These are phyloP conservation scores for Leptographium wingfieldii DNA, from an alignment of 2,329 filamentous ascomycete genomes.

Conservation along the genomic window DNA sequence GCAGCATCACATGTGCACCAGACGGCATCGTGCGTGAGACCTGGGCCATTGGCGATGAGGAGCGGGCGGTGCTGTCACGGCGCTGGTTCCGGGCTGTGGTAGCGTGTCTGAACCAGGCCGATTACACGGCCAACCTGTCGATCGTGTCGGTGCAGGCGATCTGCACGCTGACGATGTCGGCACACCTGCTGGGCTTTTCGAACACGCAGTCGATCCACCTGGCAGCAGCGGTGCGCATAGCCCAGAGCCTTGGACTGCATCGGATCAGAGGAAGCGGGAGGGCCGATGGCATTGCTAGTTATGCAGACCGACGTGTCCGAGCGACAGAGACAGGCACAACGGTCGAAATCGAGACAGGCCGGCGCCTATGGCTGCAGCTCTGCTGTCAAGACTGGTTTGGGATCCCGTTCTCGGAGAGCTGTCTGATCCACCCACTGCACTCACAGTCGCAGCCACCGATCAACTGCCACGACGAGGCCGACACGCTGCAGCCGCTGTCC, in stretches of 20 bases:
- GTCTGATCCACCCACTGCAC: constrained; percentile 23
- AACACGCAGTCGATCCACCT: constrained; percentile 33
- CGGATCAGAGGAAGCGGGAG: constrained; percentile 15
- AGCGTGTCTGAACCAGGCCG: constrained; percentile 30
- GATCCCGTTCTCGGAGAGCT: constrained; percentile 26
- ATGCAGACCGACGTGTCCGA: not conserved
- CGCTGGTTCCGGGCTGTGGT: constrained; percentile 33
- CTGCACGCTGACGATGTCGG: constrained; percentile 32
- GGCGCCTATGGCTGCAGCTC: constrained; percentile 24
- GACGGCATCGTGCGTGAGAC: constrained; percentile 15
- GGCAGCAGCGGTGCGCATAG: constrained; percentile 31
- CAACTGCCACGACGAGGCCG: constrained; percentile 23
- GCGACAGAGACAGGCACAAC: not conserved
- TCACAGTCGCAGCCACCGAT: constrained; percentile 19
- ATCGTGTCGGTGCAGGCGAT: constrained; percentile 33
- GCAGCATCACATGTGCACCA: constrained; percentile 28
- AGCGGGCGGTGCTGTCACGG: constrained; percentile 27
- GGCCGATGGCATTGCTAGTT: not conserved
- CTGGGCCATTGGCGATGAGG: constrained; percentile 31
- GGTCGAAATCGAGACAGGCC: constrained; percentile 19
- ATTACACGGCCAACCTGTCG: constrained; percentile 30
- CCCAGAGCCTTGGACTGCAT: constrained; percentile 33
- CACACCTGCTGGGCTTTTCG: constrained; percentile 34
- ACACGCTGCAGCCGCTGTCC: constrained; percentile 5
- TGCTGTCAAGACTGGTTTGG: constrained; percentile 25